Evolutionary conservation across 2,329 filamentous ascomycete species (phyloP).

Genomic region (Exophiala sp.): DNA sequence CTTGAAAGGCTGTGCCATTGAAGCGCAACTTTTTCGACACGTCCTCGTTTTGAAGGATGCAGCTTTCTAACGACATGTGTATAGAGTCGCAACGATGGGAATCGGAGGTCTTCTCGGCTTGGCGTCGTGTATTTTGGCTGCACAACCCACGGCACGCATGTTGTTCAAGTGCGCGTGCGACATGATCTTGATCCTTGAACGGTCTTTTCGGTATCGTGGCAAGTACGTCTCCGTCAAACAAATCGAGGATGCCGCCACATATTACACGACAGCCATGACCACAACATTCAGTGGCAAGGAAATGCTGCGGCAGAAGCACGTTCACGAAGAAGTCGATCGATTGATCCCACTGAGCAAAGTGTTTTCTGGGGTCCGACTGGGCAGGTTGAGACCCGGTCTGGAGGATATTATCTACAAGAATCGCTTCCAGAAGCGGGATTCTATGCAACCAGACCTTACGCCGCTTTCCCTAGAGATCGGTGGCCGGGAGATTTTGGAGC

Average conservation of each 20-base stretch:
- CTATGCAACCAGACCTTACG: constrained; percentile 4
- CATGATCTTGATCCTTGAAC: constrained; percentile 33
- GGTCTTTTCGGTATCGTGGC: constrained; percentile 30
- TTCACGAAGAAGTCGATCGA: constrained; percentile 25
- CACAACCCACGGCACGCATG: constrained; percentile 33
- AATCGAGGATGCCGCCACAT: constrained; percentile 27
- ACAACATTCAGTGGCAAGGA: constrained; percentile 27
- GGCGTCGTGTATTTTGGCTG: constrained; percentile 27
- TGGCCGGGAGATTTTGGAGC: constrained; percentile 12
- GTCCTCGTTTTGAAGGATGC: no score
- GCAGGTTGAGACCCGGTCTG: constrained; percentile 20
- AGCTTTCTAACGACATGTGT: no score
- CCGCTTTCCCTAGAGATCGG: constrained; percentile 7
- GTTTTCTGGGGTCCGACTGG: constrained; percentile 16
- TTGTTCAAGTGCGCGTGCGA: constrained; percentile 35
- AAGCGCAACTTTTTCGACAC: no score
- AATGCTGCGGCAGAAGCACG: constrained; percentile 22
- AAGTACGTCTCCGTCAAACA: constrained; percentile 27
- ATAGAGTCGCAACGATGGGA: constrained; percentile 26
- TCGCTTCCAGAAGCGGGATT: constrained; percentile 21
- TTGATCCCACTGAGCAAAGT: constrained; percentile 24
- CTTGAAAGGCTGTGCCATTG: no score
- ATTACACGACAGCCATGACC: constrained; percentile 25
- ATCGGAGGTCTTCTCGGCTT: constrained; percentile 29
- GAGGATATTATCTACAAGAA: constrained; percentile 28